Evolutionary conservation across 164 flowering plant genomes (phyloP).

Genomic region (Vitis cinerea): DNA sequence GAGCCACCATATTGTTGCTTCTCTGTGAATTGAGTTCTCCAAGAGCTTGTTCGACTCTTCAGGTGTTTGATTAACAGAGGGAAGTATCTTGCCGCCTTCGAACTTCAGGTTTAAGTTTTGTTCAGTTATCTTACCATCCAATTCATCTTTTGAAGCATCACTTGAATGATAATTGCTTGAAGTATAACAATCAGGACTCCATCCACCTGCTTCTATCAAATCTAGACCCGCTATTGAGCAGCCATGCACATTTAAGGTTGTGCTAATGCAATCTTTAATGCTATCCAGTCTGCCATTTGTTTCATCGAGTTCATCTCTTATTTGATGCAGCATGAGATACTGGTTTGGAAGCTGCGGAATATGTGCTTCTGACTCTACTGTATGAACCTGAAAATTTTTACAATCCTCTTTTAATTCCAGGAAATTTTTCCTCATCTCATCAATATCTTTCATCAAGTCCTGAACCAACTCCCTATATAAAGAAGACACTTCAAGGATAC

Average conservation of each 20-base stretch:
- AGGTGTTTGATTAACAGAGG: slow-evolving; percentile 6
- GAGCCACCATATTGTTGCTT: slow-evolving; percentile 17
- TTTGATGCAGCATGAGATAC: slow-evolving; percentile 16
- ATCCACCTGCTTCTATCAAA: slow-evolving; percentile 12
- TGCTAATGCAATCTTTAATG: slow-evolving; percentile 22
- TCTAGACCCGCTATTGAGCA: slow-evolving; percentile 11
- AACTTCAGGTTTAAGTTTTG: slow-evolving; percentile 8
- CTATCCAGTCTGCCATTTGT: slow-evolving; percentile 29
- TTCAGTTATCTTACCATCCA: slow-evolving; percentile 16
- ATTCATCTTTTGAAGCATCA: slow-evolving; percentile 15
- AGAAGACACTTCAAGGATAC: slow-evolving; percentile 16
- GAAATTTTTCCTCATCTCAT: slow-evolving; percentile 21
- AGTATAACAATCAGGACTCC: slow-evolving; percentile 30
- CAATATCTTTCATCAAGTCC: slow-evolving; percentile 23
- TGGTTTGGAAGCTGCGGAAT: slow-evolving; percentile 18
- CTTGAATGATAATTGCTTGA: slow-evolving; percentile 33
- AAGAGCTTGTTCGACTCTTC: slow-evolving; percentile 4
- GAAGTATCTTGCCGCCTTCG: slow-evolving; percentile 15
- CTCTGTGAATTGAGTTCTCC: slow-evolving; percentile 1
- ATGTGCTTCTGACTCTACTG: slow-evolving; percentile 2
- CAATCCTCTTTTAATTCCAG: slow-evolving; percentile 14
- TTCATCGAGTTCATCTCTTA: slow-evolving; percentile 35
- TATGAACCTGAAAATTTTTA: not conserved
- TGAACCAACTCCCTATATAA: slow-evolving; percentile 18
- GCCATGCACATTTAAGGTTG: slow-evolving; percentile 6